phyloP scores from a whole-genome alignment of 768 basidiomycete species.

The Leccinum boreale region DNA sequence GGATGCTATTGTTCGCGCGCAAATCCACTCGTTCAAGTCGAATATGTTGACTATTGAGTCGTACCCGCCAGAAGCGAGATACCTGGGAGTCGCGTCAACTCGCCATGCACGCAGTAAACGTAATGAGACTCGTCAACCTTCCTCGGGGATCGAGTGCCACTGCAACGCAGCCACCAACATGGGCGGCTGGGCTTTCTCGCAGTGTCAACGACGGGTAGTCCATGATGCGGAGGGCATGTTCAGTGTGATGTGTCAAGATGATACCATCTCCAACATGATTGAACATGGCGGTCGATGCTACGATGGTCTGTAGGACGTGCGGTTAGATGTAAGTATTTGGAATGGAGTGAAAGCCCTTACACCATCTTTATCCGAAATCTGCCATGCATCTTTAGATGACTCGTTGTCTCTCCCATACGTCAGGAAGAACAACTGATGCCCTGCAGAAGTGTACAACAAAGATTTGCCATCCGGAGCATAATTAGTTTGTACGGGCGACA shows the following conservation, averaged over 20 bases:
- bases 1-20: constrained; percentile 66
- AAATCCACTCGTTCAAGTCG: constrained; percentile 79
- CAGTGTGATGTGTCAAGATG: constrained; percentile 59
- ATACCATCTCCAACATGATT: constrained; percentile 74
- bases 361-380: constrained; percentile 32
- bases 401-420: constrained; percentile 51
- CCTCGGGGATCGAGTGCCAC: constrained; percentile 80
- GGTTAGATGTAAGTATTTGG: not conserved
- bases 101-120: not conserved
- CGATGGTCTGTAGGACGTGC: constrained; percentile 38
- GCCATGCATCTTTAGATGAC: constrained; percentile 54
- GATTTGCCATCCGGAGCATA: constrained; percentile 73
- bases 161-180: constrained; percentile 77
- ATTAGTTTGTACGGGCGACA: constrained; percentile 59
- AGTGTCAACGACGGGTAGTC: constrained; percentile 62
- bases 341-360: constrained; percentile 1
- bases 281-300: constrained; percentile 65
- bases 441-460: constrained; percentile 61
- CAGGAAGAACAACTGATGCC: constrained; percentile 60
- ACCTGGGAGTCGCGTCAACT: constrained; percentile 37
- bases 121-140: constrained; percentile 37
- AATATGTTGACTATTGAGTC: constrained; percentile 85
- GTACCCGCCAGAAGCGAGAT: constrained; percentile 75
- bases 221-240: constrained; percentile 64
- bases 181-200: constrained; percentile 64